Evolutionary conservation across 306 rosid species (phyloP), one percentile per base, ranked within the genome.

Genomic region (Lotus japonicus): DNA sequence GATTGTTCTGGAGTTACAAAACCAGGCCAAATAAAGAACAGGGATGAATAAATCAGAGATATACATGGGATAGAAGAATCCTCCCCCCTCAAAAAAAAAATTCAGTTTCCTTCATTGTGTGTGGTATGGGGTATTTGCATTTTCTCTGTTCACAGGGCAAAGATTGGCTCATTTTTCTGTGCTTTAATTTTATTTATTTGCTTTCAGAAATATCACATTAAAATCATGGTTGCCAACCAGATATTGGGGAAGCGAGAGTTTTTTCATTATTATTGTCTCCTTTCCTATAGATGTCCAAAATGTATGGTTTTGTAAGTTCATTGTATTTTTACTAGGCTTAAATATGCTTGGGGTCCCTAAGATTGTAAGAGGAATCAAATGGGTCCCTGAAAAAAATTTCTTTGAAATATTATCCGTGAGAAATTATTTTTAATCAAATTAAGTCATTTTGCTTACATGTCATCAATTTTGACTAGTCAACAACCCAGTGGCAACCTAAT

Each of bases 1-100:
- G 23, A 79, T 38, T 19, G 44, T 49, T 68, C 51, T 57, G 19
- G 23, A 45, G 23, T 31, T 48, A 55, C 56, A 49, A 19, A 52
- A 41, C 66, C 58, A 39, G 31, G 74, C 53, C 48, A 66, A 60
- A 76, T 71, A 77, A 80, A 50, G 52, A 58, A 48, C 49, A 18
- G 41, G 12, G 3, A 33, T 35, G 62, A 54, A 55, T 56, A 56
- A 68, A 65, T 46, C 39, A 41, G 4, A 35, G 72, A 50, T 56
- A 31, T 58, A 11, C 57, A 38, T 51, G 54, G 45, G 58, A 43
- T 50, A 53, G 58, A 26, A 38, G 66, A 64, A 55, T 65, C 54
- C 72, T 63, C 49, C 11, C 50, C 12, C 11, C 5, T 26, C 11
- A 31, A 31, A 5, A 5, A 31, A 31, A 31, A 31, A 31, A 31